Conservation (phyloP, 225 moss, liverwort and hornwort species). For the Pseudoscleropodium purum region DNA sequence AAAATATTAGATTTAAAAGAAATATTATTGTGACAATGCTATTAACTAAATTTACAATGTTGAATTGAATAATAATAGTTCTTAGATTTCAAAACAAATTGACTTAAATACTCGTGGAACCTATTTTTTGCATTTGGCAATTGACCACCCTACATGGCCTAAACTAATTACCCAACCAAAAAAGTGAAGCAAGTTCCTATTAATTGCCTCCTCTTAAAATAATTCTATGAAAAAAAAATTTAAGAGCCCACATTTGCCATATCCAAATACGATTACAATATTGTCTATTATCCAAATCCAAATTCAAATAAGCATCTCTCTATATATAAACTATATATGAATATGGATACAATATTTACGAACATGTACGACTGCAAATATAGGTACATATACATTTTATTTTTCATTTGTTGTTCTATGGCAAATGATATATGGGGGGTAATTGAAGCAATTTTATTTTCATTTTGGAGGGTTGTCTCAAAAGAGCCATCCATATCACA, state of each 20-base stretch:
- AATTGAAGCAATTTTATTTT: background rate
- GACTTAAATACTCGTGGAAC: background rate
- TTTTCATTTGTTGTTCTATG: background rate
- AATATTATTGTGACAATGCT: background rate
- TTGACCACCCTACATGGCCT: background rate
- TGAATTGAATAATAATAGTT: fast-evolving
- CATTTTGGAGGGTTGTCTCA: fast-evolving
- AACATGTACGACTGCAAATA: background rate
- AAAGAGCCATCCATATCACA: background rate
- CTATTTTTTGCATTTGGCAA: background rate
- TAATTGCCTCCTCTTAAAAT: background rate
- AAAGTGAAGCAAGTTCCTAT: fast-evolving
- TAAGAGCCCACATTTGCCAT: fast-evolving
- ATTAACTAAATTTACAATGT: background rate
- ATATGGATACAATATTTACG: background rate
- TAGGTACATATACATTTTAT: background rate
- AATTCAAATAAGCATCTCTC: background rate
- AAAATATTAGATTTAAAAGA: background rate
- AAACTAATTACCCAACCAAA: background rate
- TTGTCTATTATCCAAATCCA: fast-evolving
- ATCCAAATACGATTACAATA: background rate
- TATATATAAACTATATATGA: background rate
- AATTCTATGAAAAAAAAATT: background rate
- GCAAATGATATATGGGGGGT: fast-evolving
- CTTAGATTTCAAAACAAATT: background rate